These are phyloP conservation scores for Nyctanthes arbortristis DNA, from an alignment of 257 asterid species.

Conservation along the genomic window DNA sequence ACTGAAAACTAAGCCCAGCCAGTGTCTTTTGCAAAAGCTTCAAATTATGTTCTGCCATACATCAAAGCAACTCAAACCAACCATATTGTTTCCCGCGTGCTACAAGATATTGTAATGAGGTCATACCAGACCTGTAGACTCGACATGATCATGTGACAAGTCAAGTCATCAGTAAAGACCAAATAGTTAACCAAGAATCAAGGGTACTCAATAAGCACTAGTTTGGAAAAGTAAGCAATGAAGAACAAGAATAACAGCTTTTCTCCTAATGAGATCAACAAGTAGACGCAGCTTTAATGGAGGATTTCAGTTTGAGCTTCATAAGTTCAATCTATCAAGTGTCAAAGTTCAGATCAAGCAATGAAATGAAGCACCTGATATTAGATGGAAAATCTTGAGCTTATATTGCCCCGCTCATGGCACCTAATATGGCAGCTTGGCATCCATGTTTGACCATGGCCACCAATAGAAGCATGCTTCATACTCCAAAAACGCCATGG, in stretches of 20 bases:
- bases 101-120: background rate
- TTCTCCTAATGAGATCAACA: background rate
- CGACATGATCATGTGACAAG: background rate
- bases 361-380: background rate
- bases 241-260: background rate
- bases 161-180: background rate
- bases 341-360: background rate
- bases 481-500: no score
- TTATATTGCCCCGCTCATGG: background rate
- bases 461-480: no score
- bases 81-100: background rate
- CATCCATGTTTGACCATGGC: no score
- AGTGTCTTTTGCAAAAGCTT: background rate
- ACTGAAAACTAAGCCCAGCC: background rate
- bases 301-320: background rate
- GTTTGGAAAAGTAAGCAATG: background rate
- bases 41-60: background rate
- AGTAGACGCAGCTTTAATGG: background rate
- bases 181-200: background rate
- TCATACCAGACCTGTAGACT: background rate
- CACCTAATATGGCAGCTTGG: background rate
- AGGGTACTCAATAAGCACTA: background rate
- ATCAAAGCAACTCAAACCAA: background rate
- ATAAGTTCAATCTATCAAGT: background rate
- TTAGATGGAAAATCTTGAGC: no score